Evolutionary conservation across 306 rosid species (phyloP), one percentile per base, ranked within the genome.

Genomic region (Morella rubra): DNA sequence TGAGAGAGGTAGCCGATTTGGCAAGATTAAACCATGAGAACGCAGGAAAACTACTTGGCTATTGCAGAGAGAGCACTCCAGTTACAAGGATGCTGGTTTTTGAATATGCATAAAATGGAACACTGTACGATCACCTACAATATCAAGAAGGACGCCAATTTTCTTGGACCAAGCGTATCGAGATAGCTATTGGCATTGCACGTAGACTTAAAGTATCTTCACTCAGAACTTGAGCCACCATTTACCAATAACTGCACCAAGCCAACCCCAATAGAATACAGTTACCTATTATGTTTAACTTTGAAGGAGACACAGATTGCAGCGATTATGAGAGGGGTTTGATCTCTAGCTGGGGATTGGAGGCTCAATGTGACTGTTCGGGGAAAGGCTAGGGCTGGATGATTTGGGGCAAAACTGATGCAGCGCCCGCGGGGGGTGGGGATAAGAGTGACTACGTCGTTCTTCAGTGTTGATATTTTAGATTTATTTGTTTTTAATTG

Each of bases 91-190:
- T 88, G 98, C 83, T 96, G 82, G 93, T 96, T 84, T 89, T 91
- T 81, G 98, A 93, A 79, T 96, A 96, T 84, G 96, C 98, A 67
- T 91, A 96, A 47, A 96, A 96, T 80, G 99, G 99, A 77, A 91
- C 97, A 75, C 87, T 92, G 73, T 89, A 87, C 32, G 37, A 32
- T 32, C 37, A 32, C 37, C 37, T 32, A 32, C 37, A 32, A 32
- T 3, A 32, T 82, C 97, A 92, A 83, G 99, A 96, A 86, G 97
- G 90, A 62, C 91, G 93, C 80, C 96, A 87, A 65, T 87, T 96
- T 61, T 89, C 97, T 46, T 96, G 99, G 99, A 89, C 97, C 2
- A 74, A 96, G 72, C 88, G 99, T 19, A 92, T 96, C 97, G 93
- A 85, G 73, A 96, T 92, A 44, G 59, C 87, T 42, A 64, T 91